Conservation (phyloP, 768 basidiomycete genomes). For the Phaeotremella fagi region DNA sequence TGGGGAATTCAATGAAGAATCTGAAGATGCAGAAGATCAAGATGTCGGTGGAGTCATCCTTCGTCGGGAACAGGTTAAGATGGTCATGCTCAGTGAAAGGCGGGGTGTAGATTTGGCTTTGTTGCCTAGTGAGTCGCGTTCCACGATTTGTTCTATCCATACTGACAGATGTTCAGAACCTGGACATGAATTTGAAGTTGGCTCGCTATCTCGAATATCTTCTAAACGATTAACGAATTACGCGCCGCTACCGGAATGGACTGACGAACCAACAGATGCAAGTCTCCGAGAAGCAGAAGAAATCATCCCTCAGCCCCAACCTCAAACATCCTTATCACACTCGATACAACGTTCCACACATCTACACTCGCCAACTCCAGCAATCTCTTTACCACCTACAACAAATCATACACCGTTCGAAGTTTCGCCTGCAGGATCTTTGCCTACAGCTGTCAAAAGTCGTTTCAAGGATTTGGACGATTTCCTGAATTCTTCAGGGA, state of each 20-base stretch:
- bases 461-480: slow-evolving; percentile 45
- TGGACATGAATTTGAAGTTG: slow-evolving; percentile 53
- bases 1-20: slow-evolving; percentile 9
- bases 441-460: slow-evolving; percentile 12
- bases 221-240: slow-evolving; percentile 58
- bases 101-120: slow-evolving; percentile 5
- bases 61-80: slow-evolving; percentile 70
- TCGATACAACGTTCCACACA: neutral
- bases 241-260: slow-evolving; percentile 71
- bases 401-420: neutral
- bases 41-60: slow-evolving; percentile 69
- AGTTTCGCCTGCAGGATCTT: slow-evolving; percentile 16
- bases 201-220: slow-evolving; percentile 63
- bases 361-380: neutral
- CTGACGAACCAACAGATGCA: slow-evolving; percentile 76
- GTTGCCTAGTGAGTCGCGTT: slow-evolving; percentile 46
- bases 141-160: slow-evolving; percentile 40
- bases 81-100: slow-evolving; percentile 77
- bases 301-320: neutral
- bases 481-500: slow-evolving; percentile 35
- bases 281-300: slow-evolving; percentile 60
- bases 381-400: neutral
- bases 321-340: neutral
- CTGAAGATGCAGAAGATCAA: slow-evolving; percentile 46
- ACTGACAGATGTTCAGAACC: neutral